Evolutionary conservation across 129 eudicot species (phyloP), one percentile per base, ranked within the genome.

Genomic region (Logfia minima): DNA sequence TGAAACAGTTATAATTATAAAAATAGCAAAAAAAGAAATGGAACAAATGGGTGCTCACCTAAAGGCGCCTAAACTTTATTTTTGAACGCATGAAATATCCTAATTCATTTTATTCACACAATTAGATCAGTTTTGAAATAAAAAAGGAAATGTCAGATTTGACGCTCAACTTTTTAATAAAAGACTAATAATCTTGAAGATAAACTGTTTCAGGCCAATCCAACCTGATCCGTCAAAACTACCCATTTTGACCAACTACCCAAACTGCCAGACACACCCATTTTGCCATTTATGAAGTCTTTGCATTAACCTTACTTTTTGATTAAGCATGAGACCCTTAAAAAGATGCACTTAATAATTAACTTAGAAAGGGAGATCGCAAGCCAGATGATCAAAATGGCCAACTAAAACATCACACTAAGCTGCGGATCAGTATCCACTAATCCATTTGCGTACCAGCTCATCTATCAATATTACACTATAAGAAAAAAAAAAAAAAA

Each of bases 401-500:
- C 21, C 16, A 11, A 53, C 45, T 68, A 35, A 56, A 3, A 5
- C n/a, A 48, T 48, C 56, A 4, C 18, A 35, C 22, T 68, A 32
- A 77, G 35, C n/a, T 55, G 65, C 14, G 29, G 16, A 72, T 52
- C 39, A n/a, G 53, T 66, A 53, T 23, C 53, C 68, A 48, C 18
- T 0, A 48, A 5, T 48, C 55, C 55, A 48, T 48, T 48, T 13
- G 2, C 1, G 18, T 48, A 48, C 55, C 55, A 48, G 55, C n/a
- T 48, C 55, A 48, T 48, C 4, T 13, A 13, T 48, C 55, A 4
- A 66, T 17, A 74, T 2, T 35, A 80, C 53, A 61, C 4, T 22
- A 71, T 0, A 51, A 79, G 43, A 71, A 52, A 51, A 66, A 64
- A 72, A 70, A 71, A 52, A 51, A 66, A 64, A 72, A 70, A 80